Evolutionary conservation across 2,329 filamentous ascomycete species (phyloP).

Genomic region (Clonostachys solani): DNA sequence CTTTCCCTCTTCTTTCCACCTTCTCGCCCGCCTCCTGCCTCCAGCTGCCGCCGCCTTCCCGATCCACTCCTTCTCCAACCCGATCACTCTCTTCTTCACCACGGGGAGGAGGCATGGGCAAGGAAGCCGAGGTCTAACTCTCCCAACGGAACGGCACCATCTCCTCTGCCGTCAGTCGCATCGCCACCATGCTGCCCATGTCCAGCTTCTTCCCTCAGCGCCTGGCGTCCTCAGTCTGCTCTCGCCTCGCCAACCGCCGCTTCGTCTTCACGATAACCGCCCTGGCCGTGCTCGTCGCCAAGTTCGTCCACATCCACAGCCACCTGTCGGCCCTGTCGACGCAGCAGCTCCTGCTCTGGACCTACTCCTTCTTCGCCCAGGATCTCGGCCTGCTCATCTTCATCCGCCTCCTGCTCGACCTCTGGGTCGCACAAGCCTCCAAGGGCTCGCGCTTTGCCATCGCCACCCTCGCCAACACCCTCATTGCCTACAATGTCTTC

Average conservation of each 20-base stretch:
- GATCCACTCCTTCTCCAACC: too few relatives aligned
- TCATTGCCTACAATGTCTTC: constrained; percentile 12
- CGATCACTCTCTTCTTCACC: too few relatives aligned
- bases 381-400: constrained; percentile 22
- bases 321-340: constrained; percentile 20
- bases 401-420: constrained; percentile 21
- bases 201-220: too few relatives aligned
- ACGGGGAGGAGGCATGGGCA: too few relatives aligned
- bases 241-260: constrained; percentile 12
- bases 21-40: too few relatives aligned
- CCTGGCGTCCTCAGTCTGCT: background rate
- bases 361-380: constrained; percentile 26
- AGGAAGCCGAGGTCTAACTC: too few relatives aligned
- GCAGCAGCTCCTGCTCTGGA: constrained; percentile 19
- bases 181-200: too few relatives aligned
- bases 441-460: constrained; percentile 8
- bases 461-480: constrained; percentile 6
- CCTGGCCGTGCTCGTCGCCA: constrained; percentile 21
- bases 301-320: constrained; percentile 22
- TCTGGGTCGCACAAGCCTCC: constrained; percentile 10
- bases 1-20: too few relatives aligned
- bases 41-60: too few relatives aligned
- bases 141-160: too few relatives aligned
- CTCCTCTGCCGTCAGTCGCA: too few relatives aligned
- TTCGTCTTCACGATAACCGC: constrained; percentile 23